These are phyloP conservation scores for Ambrosia trifida DNA, from an alignment of 129 eudicot species.

Conservation along the genomic window DNA sequence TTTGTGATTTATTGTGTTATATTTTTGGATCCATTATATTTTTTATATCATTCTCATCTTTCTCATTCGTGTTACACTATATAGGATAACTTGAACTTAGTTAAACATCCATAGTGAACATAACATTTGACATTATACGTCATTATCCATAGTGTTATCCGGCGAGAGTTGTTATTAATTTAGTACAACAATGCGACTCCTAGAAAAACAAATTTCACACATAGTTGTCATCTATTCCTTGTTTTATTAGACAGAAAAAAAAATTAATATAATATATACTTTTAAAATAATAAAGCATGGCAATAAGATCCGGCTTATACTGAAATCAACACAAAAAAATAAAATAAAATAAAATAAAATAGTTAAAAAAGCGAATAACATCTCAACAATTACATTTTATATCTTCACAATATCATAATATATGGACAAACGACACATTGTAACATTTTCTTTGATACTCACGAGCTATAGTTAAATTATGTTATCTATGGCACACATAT, in stretches of 20 bases:
- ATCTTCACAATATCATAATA: neutral
- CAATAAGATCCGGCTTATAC: no score
- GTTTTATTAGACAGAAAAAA: neutral
- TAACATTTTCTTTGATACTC: slow-evolving; percentile 12
- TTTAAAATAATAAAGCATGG: no score
- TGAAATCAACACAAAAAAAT: no score
- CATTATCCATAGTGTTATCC: slow-evolving; percentile 1
- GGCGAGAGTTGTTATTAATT: neutral
- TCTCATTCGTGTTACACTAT: no score
- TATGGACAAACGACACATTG: neutral
- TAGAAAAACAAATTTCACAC: neutral
- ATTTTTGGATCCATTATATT: no score
- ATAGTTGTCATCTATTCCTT: slow-evolving; percentile 19
- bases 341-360: no score
- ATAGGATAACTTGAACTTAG: no score
- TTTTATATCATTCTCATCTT: no score
- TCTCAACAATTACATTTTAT: neutral
- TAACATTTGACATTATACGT: neutral
- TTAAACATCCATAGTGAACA: neutral
- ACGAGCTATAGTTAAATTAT: neutral
- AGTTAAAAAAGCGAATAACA: no score
- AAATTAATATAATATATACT: no score
- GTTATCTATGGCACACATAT: neutral
- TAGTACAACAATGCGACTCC: neutral
- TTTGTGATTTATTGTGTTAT: no score